Base-by-base conservation (phyloP, 805 yeast genomes). In the Kockiozyma suomiensis region DNA sequence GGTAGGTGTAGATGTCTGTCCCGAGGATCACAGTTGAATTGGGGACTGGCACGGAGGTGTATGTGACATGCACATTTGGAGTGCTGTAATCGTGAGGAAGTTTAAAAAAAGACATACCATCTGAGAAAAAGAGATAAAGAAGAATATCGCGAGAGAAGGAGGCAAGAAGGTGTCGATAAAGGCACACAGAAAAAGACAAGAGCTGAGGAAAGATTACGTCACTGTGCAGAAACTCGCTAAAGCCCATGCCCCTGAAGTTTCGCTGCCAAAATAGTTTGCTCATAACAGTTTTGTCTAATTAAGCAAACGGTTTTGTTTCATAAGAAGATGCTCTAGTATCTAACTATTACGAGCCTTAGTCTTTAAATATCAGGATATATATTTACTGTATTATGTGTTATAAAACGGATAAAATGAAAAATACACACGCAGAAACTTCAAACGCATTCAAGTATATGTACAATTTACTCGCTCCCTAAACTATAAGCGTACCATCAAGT, bases 1-100 rank as follows among this genome's bases (percentile, higher is more conserved):
- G 42, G 30, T 32, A 61, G 13, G 65, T 57, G 59, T 61, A 61
- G 42, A 61, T 61, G 28, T 61, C 65, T n/a, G 60, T 57, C 4
- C 59, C 65, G 19, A 61, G 53, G 33, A 59, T 38, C 21, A 40
- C 50, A 6, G 50, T 46, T 15, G 59, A 56, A 21, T 51, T 37
- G 25, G 58, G 37, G 5, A 56, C 56, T 8, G 62, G 62, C 13
- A 61, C 37, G 5, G 65, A 47, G 12, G 65, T 57, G 45, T 48
- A 61, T 28, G 43, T 48, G 17, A 57, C 59, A 21, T 61, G 56
- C 17, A 61, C 60, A 10, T 46, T 46, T 17, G 37, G 54, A 4
- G 43, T 23, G 32, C 17, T 40, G 28, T 13, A 26, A 32, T 50
- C 54, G 46, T 50, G 54, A 21, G 54, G 46, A 10, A 50, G 46